phyloP scores from a whole-genome alignment of 768 basidiomycete genomes.

The Serendipita indica region DNA sequence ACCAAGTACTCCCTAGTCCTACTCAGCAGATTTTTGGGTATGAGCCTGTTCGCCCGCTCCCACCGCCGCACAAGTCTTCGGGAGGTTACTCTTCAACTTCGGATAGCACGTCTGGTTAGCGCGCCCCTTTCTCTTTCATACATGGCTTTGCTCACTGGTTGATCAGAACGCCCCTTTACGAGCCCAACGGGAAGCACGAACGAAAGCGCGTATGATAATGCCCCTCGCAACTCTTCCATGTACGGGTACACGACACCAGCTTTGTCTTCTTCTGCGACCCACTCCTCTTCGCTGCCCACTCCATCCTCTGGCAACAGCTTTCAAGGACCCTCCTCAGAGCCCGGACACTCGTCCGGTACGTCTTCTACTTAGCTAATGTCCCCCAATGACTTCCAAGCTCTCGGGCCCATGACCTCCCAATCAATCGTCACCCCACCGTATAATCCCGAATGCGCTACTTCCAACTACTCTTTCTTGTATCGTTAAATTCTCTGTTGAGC shows the following conservation, averaged over 20 bases:
- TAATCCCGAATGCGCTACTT: background rate
- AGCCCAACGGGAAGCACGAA: no score
- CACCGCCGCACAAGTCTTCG: background rate
- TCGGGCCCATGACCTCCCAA: background rate
- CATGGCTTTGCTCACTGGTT: no score
- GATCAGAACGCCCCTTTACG: no score
- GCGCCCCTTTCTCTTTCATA: background rate
- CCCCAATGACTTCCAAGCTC: background rate
- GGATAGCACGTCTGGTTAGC: background rate
- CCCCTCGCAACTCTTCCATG: background rate
- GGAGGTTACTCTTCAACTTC: background rate
- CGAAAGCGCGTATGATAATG: background rate
- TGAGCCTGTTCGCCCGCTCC: background rate
- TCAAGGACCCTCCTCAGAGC: background rate
- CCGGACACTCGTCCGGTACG: slow-evolving; percentile 9
- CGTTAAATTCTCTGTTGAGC: background rate
- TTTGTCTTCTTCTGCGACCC: background rate
- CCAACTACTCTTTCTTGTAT: slow-evolving; percentile 4
- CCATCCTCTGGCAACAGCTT: background rate
- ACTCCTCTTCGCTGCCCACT: background rate
- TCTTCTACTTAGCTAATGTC: slow-evolving; percentile 2
- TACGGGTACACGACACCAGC: background rate
- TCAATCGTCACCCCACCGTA: background rate
- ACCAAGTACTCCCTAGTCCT: background rate
- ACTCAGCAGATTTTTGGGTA: background rate